Base-by-base conservation (phyloP, 2,329 filamentous ascomycete genomes). In the Calonectria ilicicola region DNA sequence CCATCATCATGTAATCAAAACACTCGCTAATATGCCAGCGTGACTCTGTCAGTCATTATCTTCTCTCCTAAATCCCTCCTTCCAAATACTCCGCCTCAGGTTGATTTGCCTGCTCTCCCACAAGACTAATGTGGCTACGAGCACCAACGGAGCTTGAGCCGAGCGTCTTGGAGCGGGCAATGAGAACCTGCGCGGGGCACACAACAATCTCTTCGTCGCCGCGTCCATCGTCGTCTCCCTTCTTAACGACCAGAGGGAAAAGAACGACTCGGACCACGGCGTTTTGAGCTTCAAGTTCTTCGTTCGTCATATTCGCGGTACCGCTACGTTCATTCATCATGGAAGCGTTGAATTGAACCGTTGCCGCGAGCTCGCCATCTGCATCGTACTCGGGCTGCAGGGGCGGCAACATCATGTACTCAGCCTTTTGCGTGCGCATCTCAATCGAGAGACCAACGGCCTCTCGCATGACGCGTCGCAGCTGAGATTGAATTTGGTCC, bases 401-500 rank as follows among this genome's bases (percentile, higher is more conserved):
- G 5, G 97, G 97, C 32, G 97, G 96, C 21, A 98, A 92, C 96
- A 99, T 99, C 87, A 98, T 97, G 87, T 98, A 99, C 86, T 98
- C 97, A 44, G 97, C 95, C 72, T 95, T 92, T 83, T 99, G 97
- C 19, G 94, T 97, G 82, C 97, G 95, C 97, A 99, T 99, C 86
- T 98, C 96, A 76, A 99, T 92, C 1, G 95, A 95, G 14, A 99
- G 90, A 71, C 94, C 93, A 63, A 98, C 97, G 0, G 97, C 97
- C 74, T 96, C 91, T 76, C 92, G 92, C 85, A 99, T 92, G 65
- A 99, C 95, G 78, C 94, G 95, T 79, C 94, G 93, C 67, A 99
- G 89, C 75, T 96, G 96, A 40, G 94, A 91, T 78, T 95, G 90
- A 58, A 98, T 94, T 82, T 97, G 94, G 47, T 89, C 86, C 84